Base-by-base conservation (phyloP, 108 stramenopile species). In the Skeletonema tropicum region DNA sequence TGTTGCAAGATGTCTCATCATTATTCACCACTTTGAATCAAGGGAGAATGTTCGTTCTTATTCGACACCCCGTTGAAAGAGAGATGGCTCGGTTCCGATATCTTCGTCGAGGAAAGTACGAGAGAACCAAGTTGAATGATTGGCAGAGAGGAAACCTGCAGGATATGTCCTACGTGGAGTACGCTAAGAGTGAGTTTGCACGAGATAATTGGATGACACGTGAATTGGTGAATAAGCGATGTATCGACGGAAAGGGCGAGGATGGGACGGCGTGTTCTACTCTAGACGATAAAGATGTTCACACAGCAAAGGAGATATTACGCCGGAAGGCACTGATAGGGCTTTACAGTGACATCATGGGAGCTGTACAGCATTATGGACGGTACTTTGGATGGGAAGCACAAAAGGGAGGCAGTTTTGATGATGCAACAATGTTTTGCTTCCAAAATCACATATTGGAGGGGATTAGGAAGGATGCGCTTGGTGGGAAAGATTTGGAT, bases 21-120 rank as follows among this genome's bases (percentile, higher is more conserved):
- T 42, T 87, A 35, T 87, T 87, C 57, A 83, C 84, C n/a, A 57
- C 35, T 1, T 80, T 77, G 42, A 78, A 77, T 57, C 68, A 76
- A 64, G 86, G 82, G 33, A 30, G 86, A 32, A 29, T 85, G 8
- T 85, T 87, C 63, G 65, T 82, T 10, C 82, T 87, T 7, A 85
- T 87, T 57, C 73, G 86, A 21, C 86, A 87, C 46, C 86, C 86
- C 46, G 71, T 87, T 39, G 86, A 87, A 30, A 77, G 86, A 32
- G 84, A 84, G 7, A 62, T 87, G n/a, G 74, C 71, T 48, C 82
- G 83, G 71, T 87, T 87, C 42, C 83, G 83, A 32, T 87, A 87
- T 70, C 79, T 80, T 13, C 74, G 67, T 26, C 58, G 73, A 25
- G 82, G 74, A 3, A 73, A 83, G 46, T 59, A 68, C 74, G 52